Conservation (phyloP, 2,329 filamentous ascomycete species). For the Cadophora malorum region DNA sequence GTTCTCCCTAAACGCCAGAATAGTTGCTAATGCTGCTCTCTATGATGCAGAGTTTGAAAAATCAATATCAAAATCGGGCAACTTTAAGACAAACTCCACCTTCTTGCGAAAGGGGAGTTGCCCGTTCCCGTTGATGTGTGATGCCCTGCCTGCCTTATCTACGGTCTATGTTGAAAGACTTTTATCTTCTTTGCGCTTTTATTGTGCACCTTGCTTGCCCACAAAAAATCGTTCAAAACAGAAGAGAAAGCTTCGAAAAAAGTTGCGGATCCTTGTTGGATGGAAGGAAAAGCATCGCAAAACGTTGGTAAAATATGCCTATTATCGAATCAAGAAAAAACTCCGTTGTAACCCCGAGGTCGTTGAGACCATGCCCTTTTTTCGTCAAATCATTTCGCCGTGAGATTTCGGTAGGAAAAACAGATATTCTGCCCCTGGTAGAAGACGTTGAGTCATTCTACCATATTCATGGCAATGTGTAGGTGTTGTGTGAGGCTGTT, state of each 20-base stretch:
- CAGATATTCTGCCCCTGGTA: slow-evolving; percentile 33
- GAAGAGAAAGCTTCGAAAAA: slow-evolving; percentile 38
- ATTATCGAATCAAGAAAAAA: slow-evolving; percentile 31
- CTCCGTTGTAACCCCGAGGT: slow-evolving; percentile 41
- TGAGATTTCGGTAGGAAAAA: slow-evolving; percentile 41
- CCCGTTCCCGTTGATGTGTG: slow-evolving; percentile 19
- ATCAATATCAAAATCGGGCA: slow-evolving; percentile 23
- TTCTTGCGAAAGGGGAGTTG: neutral
- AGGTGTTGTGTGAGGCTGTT: slow-evolving; percentile 45
- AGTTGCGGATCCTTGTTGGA: slow-evolving; percentile 1
- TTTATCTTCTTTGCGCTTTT: slow-evolving; percentile 39
- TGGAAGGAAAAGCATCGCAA: slow-evolving; percentile 17
- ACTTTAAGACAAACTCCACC: neutral
- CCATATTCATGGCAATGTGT: slow-evolving; percentile 37
- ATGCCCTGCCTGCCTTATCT: slow-evolving; percentile 40
- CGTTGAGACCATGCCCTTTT: slow-evolving; percentile 46
- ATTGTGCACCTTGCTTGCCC: slow-evolving; percentile 21
- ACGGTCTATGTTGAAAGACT: slow-evolving; percentile 49
- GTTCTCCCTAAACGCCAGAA: slow-evolving; percentile 48
- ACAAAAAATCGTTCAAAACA: slow-evolving; percentile 11
- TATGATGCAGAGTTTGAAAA: slow-evolving; percentile 32
- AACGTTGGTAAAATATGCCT: slow-evolving; percentile 28
- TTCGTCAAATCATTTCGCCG: slow-evolving; percentile 45
- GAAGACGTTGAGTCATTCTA: slow-evolving; percentile 45
- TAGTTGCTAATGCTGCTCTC: slow-evolving; percentile 44